These are phyloP conservation scores for Ceratopteris richardii DNA, from an alignment of 75 land plant genomes.

Conservation along the genomic window DNA sequence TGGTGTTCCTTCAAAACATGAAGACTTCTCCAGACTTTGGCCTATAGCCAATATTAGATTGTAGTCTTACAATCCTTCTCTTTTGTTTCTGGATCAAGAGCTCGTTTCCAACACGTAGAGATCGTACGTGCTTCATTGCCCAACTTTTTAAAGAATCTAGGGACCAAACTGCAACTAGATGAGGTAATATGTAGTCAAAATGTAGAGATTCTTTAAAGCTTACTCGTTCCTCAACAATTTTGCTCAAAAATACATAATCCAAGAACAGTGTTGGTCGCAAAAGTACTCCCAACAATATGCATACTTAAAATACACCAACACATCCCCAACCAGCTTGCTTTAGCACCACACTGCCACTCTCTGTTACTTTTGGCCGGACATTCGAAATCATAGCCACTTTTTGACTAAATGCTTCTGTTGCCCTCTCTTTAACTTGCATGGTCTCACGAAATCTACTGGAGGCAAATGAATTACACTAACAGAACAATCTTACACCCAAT, in stretches of 20 bases:
- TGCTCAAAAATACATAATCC: slow-evolving; percentile 38
- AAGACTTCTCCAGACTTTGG: no score
- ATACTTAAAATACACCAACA: slow-evolving; percentile 40
- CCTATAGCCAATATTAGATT: no score
- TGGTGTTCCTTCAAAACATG: no score
- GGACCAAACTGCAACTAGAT: slow-evolving; percentile 56
- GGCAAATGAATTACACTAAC: slow-evolving; percentile 18
- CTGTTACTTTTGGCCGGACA: slow-evolving; percentile 20
- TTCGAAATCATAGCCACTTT: slow-evolving; percentile 12
- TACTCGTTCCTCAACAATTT: slow-evolving; percentile 65
- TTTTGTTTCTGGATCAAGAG: no score
- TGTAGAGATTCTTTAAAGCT: slow-evolving; percentile 30
- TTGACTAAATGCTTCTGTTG: slow-evolving; percentile 13
- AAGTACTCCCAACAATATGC: slow-evolving; percentile 29
- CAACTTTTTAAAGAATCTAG: no score
- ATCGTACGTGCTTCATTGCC: no score
- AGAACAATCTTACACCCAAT: slow-evolving; percentile 14
- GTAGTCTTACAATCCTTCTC: no score
- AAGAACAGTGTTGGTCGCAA: slow-evolving; percentile 31
- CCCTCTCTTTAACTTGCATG: slow-evolving; percentile 20
- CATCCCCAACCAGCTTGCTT: slow-evolving; percentile 38
- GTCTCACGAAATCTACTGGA: slow-evolving; percentile 28
- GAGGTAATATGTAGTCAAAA: slow-evolving; percentile 60
- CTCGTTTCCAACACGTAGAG: no score
- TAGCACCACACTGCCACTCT: slow-evolving; percentile 16